phyloP scores from a whole-genome alignment of 306 rosid genomes.

The Nissolia schottii region DNA sequence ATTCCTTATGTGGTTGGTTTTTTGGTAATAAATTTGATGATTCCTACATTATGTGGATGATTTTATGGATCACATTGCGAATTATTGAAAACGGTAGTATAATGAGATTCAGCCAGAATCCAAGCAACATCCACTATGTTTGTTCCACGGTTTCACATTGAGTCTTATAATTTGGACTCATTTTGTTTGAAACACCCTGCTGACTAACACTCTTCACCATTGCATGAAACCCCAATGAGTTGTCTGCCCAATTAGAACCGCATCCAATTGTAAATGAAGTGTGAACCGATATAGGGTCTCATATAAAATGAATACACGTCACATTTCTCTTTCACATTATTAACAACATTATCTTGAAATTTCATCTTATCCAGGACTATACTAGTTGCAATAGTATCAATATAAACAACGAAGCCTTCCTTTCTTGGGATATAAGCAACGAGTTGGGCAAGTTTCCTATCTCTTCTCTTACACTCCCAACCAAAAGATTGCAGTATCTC shows the following conservation, averaged over 20 bases:
- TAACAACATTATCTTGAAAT: not conserved
- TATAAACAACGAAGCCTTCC: not conserved
- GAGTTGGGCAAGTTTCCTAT: no score
- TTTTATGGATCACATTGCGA: not conserved
- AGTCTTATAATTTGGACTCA: no score
- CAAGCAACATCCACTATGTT: not conserved
- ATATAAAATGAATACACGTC: no score
- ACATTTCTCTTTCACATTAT: not conserved
- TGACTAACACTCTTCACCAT: no score
- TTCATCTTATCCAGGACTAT: not conserved
- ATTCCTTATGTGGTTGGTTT: constrained; percentile 26
- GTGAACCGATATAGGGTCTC: no score
- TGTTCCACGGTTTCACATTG: not conserved
- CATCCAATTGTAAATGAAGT: no score
- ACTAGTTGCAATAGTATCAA: not conserved
- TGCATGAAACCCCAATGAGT: no score
- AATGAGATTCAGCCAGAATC: not conserved
- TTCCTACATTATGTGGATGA: not conserved
- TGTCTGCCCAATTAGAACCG: no score
- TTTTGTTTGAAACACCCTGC: no score
- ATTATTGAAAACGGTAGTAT: not conserved
- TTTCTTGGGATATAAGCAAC: no score
- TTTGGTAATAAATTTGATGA: not conserved
- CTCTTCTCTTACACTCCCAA: not conserved
- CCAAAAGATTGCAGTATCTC: not conserved